Conservation (phyloP, 805 yeast genomes). For the Cyberlindnera sargentensis region DNA sequence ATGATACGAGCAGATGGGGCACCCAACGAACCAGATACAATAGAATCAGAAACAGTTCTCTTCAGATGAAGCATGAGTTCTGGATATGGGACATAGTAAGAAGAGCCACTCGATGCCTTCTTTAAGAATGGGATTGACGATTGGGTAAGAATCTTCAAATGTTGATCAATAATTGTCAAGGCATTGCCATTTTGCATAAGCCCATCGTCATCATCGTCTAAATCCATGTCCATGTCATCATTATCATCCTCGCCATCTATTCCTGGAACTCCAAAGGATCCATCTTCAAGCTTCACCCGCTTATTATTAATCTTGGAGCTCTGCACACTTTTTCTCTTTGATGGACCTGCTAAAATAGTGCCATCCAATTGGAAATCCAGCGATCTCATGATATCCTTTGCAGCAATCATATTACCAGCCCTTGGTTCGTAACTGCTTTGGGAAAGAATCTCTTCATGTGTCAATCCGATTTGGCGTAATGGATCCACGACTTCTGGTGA, state of each 20-base stretch:
- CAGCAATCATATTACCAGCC: slow-evolving; percentile 29
- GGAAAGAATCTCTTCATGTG: slow-evolving; percentile 37
- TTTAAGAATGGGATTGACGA: slow-evolving; percentile 53
- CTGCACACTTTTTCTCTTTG: slow-evolving; percentile 24
- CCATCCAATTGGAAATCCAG: slow-evolving; percentile 34
- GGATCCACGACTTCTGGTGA: slow-evolving; percentile 38
- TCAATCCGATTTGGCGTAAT: slow-evolving; percentile 39
- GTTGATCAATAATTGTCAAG: slow-evolving; percentile 43
- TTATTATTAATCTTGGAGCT: slow-evolving; percentile 21
- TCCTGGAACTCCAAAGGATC: slow-evolving; percentile 21
- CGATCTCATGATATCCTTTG: slow-evolving; percentile 38
- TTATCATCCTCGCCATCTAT: slow-evolving; percentile 17
- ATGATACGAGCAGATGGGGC: slow-evolving; percentile 62
- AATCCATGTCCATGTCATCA: slow-evolving; percentile 22
- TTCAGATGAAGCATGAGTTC: slow-evolving; percentile 40
- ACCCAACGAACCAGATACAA: slow-evolving; percentile 57
- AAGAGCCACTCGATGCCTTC: slow-evolving; percentile 42
- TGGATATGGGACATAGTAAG: slow-evolving; percentile 57
- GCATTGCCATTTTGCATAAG: slow-evolving; percentile 20
- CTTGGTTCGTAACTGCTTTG: slow-evolving; percentile 25
- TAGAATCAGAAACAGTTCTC: slow-evolving; percentile 45
- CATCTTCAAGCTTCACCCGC: slow-evolving; percentile 36
- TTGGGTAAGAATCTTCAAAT: slow-evolving; percentile 58
- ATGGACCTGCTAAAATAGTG: slow-evolving; percentile 35
- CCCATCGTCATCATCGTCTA: slow-evolving; percentile 26